These are phyloP conservation scores for Ceratocystis harringtonii DNA, from an alignment of 2,329 filamentous ascomycete species.

Conservation along the genomic window DNA sequence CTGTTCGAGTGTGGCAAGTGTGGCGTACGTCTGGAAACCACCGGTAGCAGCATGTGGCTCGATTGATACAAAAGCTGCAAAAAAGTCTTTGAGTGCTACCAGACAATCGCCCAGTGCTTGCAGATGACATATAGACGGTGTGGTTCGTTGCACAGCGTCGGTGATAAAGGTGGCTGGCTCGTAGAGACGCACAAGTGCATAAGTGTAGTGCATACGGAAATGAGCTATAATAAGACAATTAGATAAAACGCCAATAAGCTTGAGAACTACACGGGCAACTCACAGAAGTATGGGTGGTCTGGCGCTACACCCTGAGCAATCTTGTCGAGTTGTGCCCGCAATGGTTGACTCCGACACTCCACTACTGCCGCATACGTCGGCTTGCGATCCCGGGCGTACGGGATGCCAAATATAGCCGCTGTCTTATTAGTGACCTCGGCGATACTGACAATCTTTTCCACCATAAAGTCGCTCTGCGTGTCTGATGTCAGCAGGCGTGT, in stretches of 20 bases:
- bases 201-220: conserved; percentile 25
- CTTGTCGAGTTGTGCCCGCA: conserved; percentile 14
- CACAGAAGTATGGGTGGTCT: conserved; percentile 14
- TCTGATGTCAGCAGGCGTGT: conserved; percentile 13
- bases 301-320: conserved; percentile 13
- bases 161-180: conserved; percentile 27
- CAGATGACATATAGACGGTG: conserved; percentile 22
- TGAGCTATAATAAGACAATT: background rate
- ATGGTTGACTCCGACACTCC: conserved; percentile 11
- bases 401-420: conserved; percentile 15
- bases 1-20: conserved; percentile 15
- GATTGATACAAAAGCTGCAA: conserved; percentile 23
- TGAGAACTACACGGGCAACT: background rate
- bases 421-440: conserved; percentile 16
- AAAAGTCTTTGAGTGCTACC: conserved; percentile 24
- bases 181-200: conserved; percentile 27
- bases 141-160: conserved; percentile 20
- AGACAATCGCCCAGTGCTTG: conserved; percentile 27
- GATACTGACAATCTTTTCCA: conserved; percentile 16
- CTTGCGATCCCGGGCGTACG: conserved; percentile 16
- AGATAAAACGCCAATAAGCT: too few species aligned
- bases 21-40: conserved; percentile 16
- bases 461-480: conserved; percentile 15
- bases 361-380: conserved; percentile 14
- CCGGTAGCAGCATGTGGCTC: conserved; percentile 19